These are phyloP conservation scores for Typha latifolia DNA, from an alignment of 176 grass and related monocot genomes.

Conservation along the genomic window DNA sequence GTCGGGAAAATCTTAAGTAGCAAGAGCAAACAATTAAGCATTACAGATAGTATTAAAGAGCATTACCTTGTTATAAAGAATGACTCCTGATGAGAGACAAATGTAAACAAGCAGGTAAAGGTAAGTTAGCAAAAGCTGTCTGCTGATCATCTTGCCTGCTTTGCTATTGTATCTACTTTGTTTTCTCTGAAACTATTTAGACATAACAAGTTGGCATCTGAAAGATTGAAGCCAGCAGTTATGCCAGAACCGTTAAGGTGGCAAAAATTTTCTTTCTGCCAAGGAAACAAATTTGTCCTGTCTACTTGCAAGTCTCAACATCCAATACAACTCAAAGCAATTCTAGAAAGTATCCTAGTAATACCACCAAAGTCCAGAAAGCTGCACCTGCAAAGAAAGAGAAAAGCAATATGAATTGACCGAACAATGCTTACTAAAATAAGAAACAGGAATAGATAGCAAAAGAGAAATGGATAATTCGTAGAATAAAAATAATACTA, in stretches of 20 bases:
- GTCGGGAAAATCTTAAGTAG: background rate
- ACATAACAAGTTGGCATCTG: background rate
- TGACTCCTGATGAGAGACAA: conserved; percentile 96
- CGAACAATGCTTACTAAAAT: too few relatives aligned
- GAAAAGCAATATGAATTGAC: background rate
- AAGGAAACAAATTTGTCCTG: background rate
- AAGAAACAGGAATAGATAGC: too few relatives aligned
- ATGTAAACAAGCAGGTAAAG: conserved; percentile 96
- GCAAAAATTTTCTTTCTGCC: background rate
- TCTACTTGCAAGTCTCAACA: background rate
- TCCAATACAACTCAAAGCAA: background rate
- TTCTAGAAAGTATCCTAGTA: background rate
- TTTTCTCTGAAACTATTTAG: background rate
- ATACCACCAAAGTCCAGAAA: background rate
- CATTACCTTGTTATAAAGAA: conserved; percentile 92
- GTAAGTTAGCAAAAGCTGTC: conserved; percentile 94
- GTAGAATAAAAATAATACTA: too few relatives aligned
- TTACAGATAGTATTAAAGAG: background rate
- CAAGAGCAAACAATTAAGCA: background rate
- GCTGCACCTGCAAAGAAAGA: background rate
- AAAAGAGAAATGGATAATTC: too few relatives aligned
- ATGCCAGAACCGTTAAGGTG: background rate
- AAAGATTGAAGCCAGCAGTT: background rate
- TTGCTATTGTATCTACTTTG: background rate
- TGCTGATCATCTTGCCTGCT: conserved; percentile 61